Base-by-base conservation (phyloP, 225 moss, liverwort and hornwort genomes). In the Rhytidiadelphus loreus region DNA sequence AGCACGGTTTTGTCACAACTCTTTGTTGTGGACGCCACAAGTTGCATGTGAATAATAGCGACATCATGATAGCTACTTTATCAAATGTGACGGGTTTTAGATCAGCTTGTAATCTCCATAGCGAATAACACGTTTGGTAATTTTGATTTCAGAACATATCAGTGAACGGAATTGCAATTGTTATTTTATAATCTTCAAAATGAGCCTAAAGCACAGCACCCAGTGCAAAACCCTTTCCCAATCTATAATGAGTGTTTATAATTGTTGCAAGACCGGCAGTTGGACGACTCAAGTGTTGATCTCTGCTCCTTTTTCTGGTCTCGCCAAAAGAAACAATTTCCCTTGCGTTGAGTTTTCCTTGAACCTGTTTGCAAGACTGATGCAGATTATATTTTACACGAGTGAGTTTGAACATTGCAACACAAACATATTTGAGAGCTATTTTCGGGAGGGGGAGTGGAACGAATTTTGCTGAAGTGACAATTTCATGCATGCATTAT, bases 31-130 rank as follows among this genome's bases (percentile, higher is more conserved):
- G 4, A 13, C 4, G 13, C 4, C 13, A 8, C 7, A 24, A 24
- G 41, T 23, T 4, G 2, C 39, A 23, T 23, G 2, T 24, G 24
- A 23, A 23, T 23, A 24, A 13, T 8, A 25, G 25, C 8, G 14
- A 15, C 5, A 41, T 25, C 1, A 14, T 24, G 8, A 70, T 14
- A 4, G 0, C 3, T 14, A 14, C 0, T 14, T 70, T 1, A 41
- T 7, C 41, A 41, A 69, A 11, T 12, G n/a, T 66, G 66, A 7
- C 12, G 7, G 1, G 1, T 7, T 68, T 39, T n/a, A 12, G 4
- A 68, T 12, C 23, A n/a, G 2, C 7, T n/a, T n/a, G 7, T 13
- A 2, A 12, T 23, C 23, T 68, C 23, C 23, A 7, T 68, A n/a
- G 22, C 8, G 8, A 39, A 8, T 8, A 41, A 13, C 7, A 1